Evolutionary conservation across 371 early-diverging fungal species (phyloP), one percentile per base, ranked within the genome.

Genomic region (Choanephora cucurbitarum): DNA sequence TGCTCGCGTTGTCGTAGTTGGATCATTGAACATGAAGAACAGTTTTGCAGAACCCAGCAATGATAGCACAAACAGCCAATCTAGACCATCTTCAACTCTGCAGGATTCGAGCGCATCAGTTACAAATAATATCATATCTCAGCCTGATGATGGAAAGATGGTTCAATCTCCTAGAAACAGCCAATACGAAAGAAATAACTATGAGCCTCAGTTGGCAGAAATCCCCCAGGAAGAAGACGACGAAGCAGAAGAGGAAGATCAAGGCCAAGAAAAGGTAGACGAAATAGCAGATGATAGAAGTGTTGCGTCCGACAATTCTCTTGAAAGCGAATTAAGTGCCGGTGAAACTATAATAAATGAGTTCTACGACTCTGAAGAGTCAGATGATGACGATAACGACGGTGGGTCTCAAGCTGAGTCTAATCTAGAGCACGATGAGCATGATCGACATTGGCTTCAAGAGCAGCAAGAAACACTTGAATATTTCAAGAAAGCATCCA

Each of bases 1-100:
- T 48, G 69, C 73, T 7, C 58, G 67, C 14, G 69, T 72, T 15
- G 66, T 69, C 14, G 69, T 72, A 0, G 67, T 72, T 10, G 73
- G 73, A 1, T 69, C 62, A 33, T 31, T 69, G 14, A 60, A 66
- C 42, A 44, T 57, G 45, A 62, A 58, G 31, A 47, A 46, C 3
- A 55, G 52, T 19, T 49, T 62, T 18, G 55, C 60, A 23, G 65
- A 65, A 17, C 52, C 60, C 5, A 57, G 53, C 2, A 42, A 55
- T 10, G 64, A 54, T 22, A 33, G 46, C 5, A 37, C 51, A 4
- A 21, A 21, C 19, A 19, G 22, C 14, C 37, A 19, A 3, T 37
- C 15, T 14, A 50, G 37, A 24, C 24, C 39, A 24, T 3, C 24
- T 24, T 9, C 31, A 28, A 45, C 22, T 39, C 41, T 46, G 48